Evolutionary conservation across 148 eudicot genomes (phyloP).

Genomic region (Tetragonia tetragonoides): DNA sequence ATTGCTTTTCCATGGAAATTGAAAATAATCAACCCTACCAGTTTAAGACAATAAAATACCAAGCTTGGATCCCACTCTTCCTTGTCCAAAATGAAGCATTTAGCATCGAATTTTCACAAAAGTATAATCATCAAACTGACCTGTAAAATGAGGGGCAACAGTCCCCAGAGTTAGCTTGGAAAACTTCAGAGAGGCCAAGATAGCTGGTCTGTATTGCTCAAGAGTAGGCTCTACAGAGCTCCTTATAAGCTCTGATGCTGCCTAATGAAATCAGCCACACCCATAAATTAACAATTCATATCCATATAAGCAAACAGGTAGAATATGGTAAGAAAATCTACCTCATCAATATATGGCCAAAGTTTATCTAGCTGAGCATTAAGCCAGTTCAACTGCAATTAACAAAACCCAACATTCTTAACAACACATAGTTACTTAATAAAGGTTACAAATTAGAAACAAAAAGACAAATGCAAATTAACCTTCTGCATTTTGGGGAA

Average conservation of each 20-base stretch:
- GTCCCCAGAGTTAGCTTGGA: slow-evolving; percentile 85
- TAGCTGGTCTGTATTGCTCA: slow-evolving; percentile 72
- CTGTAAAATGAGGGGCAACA: slow-evolving; percentile 90
- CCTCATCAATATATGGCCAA: slow-evolving; percentile 90
- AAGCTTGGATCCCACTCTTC: background rate
- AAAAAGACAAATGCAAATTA: slow-evolving; percentile 27
- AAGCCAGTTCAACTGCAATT: slow-evolving; percentile 76
- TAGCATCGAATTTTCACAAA: slow-evolving; percentile 3
- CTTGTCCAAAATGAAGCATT: background rate
- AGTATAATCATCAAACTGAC: slow-evolving; percentile 33
- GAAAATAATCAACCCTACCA: background rate
- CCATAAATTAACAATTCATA: background rate
- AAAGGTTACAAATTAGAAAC: background rate
- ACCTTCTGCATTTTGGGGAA: slow-evolving; percentile 72
- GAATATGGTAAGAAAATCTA: slow-evolving; percentile 15
- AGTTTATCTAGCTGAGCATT: slow-evolving; percentile 65
- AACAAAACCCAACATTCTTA: background rate
- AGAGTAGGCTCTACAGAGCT: slow-evolving; percentile 77
- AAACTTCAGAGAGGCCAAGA: slow-evolving; percentile 64
- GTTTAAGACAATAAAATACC: background rate
- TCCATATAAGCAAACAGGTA: background rate
- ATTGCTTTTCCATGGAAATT: background rate
- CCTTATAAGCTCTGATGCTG: slow-evolving; percentile 76
- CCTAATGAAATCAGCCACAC: slow-evolving; percentile 42
- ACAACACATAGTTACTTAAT: background rate